These are phyloP conservation scores for Epichloe sibirici DNA, from an alignment of 2,329 filamentous ascomycete species.

Conservation along the genomic window DNA sequence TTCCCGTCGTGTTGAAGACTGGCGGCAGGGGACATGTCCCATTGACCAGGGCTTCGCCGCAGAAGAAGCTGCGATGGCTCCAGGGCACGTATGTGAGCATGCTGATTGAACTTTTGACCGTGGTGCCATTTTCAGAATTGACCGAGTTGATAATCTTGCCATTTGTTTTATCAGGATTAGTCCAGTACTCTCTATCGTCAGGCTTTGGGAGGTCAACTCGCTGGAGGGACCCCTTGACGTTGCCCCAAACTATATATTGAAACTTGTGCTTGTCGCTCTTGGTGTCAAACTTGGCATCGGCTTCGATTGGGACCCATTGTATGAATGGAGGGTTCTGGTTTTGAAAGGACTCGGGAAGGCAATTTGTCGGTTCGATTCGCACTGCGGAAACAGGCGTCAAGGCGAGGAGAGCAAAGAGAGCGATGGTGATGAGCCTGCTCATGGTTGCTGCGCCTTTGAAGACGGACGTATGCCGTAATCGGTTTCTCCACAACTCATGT, in stretches of 20 bases:
- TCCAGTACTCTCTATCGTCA: constrained; percentile 47
- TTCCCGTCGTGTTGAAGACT: constrained; percentile 40
- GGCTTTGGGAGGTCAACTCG: constrained; percentile 45
- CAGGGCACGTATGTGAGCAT: constrained; percentile 69
- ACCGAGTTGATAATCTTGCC: constrained; percentile 69
- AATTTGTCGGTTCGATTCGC: constrained; percentile 73
- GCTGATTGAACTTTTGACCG: constrained; percentile 58
- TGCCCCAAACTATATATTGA: constrained; percentile 74
- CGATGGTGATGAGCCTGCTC: constrained; percentile 18
- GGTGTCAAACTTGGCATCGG: constrained; percentile 63
- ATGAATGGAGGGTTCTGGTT: constrained; percentile 46
- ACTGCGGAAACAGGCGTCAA: constrained; percentile 44
- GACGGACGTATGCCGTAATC: background rate
- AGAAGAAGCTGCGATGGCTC: constrained; percentile 49
- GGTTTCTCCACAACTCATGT: background rate
- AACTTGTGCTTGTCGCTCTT: constrained; percentile 49
- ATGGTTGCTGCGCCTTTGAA: background rate
- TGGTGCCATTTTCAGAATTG: constrained; percentile 52
- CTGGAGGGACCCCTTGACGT: constrained; percentile 65
- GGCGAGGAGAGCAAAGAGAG: constrained; percentile 27
- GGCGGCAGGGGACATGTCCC: constrained; percentile 64
- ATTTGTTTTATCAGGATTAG: constrained; percentile 41
- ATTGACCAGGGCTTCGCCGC: constrained; percentile 45
- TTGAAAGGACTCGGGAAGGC: constrained; percentile 51
- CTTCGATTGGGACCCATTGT: constrained; percentile 66